A percentile compares a stretch with the other conserved stretches of the same genome.
These are phyloP conservation scores for Jaenimonas drosophilae DNA, from an alignment of 208 protist genomes.

Conservation along the genomic window DNA sequence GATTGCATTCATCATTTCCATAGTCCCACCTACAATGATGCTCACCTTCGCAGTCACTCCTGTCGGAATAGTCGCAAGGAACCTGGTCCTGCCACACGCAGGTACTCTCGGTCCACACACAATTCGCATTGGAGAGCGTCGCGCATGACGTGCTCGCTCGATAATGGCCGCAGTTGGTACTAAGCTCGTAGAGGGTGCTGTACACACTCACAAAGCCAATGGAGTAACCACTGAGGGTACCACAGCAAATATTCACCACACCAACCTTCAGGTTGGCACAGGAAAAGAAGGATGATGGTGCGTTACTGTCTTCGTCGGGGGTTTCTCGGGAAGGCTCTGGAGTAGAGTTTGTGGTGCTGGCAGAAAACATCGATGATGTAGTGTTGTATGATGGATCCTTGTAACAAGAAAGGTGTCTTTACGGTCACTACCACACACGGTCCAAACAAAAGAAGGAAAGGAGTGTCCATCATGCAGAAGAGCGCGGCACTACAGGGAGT, in stretches of 20 bases:
- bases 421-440: too few species aligned
- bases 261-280: slow-evolving; percentile 18
- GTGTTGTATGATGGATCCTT: too few species aligned
- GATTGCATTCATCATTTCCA: slow-evolving; percentile 2
- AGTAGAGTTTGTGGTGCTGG: too few species aligned
- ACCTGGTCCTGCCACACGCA: slow-evolving; percentile 5
- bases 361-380: too few species aligned
- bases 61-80: slow-evolving; percentile 5
- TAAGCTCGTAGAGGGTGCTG: slow-evolving; percentile 12
- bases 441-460: too few species aligned
- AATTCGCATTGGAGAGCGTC: slow-evolving; percentile 9
- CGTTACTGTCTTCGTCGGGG: not conserved
- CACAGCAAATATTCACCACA: slow-evolving; percentile 15
- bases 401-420: too few species aligned
- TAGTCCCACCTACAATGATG: slow-evolving; percentile 7
- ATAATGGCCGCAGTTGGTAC: slow-evolving; percentile 19
- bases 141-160: slow-evolving; percentile 1
- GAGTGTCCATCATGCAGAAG: too few species aligned
- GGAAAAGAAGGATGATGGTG: not conserved
- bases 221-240: slow-evolving; percentile 15
- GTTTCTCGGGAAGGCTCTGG: too few species aligned
- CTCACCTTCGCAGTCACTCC: slow-evolving; percentile 6
- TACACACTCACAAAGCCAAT: slow-evolving; percentile 34
- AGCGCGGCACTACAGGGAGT: too few species aligned
- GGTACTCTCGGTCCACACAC: slow-evolving; percentile 5